Percentiles rank a stretch among this genome's conserved stretches.
Conservation (phyloP, 2,329 filamentous ascomycete species). For the Calonectria leucothoes region DNA sequence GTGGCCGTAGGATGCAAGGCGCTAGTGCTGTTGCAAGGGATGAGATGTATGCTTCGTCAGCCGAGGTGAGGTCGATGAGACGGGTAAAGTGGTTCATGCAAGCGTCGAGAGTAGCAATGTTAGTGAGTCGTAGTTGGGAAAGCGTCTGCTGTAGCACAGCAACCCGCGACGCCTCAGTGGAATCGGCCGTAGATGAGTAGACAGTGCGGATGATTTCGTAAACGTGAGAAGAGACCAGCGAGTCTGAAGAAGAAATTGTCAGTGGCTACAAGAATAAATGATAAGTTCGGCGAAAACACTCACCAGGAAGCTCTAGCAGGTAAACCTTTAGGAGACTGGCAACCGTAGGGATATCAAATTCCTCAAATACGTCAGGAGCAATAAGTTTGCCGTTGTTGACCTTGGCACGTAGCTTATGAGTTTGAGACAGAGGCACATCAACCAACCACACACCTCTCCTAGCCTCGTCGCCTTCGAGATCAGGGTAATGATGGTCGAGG, state of each 20-base stretch:
- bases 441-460: conserved; percentile 93
- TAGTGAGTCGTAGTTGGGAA: conserved; percentile 92
- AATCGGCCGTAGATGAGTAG: conserved; percentile 85
- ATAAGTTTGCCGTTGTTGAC: conserved; percentile 91
- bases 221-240: conserved; percentile 96
- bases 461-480: conserved; percentile 95
- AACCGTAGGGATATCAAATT: conserved; percentile 94
- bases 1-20: conserved; percentile 88
- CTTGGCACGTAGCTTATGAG: conserved; percentile 83
- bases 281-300: conserved; percentile 45
- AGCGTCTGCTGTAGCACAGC: conserved; percentile 95
- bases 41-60: conserved; percentile 86
- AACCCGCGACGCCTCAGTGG: conserved; percentile 81
- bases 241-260: conserved; percentile 69
- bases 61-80: conserved; percentile 94
- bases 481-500: conserved; percentile 95
- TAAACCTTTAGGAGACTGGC: conserved; percentile 95
- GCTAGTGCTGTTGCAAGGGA: conserved; percentile 80
- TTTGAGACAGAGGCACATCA: conserved; percentile 86
- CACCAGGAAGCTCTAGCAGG: conserved; percentile 92
- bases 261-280: conserved; percentile 34
- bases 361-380: conserved; percentile 79
- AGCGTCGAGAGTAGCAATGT: conserved; percentile 98
- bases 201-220: conserved; percentile 99
- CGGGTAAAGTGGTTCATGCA: conserved; percentile 98